A percentile compares a stretch with the other conserved stretches of the same genome.
Conservation (phyloP, 31 red algal genomes). For the Endocladia muricata region DNA sequence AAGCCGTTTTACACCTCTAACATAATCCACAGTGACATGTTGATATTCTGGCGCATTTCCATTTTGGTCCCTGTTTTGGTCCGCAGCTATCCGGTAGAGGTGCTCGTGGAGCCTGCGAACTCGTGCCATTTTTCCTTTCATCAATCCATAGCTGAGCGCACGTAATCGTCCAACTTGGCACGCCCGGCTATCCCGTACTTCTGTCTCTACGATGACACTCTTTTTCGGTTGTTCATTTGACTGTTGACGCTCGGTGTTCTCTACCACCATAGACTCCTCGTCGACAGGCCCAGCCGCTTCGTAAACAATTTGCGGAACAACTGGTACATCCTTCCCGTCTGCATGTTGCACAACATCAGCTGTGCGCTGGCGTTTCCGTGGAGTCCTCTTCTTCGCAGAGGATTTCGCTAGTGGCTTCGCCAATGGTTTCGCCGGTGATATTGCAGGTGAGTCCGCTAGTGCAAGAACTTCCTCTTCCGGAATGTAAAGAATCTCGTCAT, state of each 20-base stretch:
- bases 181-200: conserved; percentile 4
- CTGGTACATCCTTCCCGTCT: neutral
- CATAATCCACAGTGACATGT: conserved; percentile 21
- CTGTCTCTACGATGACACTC: conserved; percentile 1
- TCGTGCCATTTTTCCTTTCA: conserved; percentile 67
- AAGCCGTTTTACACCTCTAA: neutral
- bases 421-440: no score
- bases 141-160: conserved; percentile 51
- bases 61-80: neutral
- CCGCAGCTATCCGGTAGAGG: conserved; percentile 10
- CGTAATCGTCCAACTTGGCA: conserved; percentile 18
- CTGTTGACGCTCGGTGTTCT: neutral
- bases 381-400: no score
- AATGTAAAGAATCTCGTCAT: neutral
- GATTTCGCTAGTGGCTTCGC: no score
- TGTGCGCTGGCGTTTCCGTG: neutral
- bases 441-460: no score
- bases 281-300: neutral
- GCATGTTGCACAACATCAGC: neutral
- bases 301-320: neutral
- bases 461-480: neutral
- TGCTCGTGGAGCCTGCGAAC: conserved; percentile 35
- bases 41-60: neutral
- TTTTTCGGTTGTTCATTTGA: neutral
- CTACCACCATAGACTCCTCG: neutral